Conservation (phyloP, 805 yeast species). For the Schwanniomyces vanrijiae region DNA sequence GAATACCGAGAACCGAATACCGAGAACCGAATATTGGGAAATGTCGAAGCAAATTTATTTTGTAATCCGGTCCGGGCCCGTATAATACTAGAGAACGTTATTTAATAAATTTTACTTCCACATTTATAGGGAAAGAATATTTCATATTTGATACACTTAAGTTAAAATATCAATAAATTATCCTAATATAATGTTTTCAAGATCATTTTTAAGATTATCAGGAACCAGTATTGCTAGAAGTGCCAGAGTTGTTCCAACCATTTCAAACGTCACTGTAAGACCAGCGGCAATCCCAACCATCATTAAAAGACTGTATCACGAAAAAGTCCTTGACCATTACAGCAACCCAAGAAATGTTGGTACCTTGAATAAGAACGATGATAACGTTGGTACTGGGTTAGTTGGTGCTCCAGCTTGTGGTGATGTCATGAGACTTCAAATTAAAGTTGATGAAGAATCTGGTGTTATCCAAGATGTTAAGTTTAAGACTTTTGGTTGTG, state of each 20-base stretch:
- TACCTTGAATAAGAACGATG: slow-evolving; percentile 72
- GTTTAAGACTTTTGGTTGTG: slow-evolving; percentile 99
- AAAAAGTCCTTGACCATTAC: slow-evolving; percentile 93
- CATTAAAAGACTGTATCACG: slow-evolving; percentile 61
- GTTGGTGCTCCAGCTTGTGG: slow-evolving; percentile 99
- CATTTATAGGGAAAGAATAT: neutral
- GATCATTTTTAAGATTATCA: slow-evolving; percentile 19
- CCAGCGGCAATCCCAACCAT: slow-evolving; percentile 9
- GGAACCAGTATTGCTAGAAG: slow-evolving; percentile 8
- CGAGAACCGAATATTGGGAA: neutral
- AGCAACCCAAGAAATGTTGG: slow-evolving; percentile 97
- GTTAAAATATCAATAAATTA: neutral
- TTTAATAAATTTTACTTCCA: neutral
- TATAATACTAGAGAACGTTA: neutral
- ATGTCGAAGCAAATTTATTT: neutral
- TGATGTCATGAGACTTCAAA: slow-evolving; percentile 97
- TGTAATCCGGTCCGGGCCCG: neutral
- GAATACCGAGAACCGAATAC: neutral
- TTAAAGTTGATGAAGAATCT: slow-evolving; percentile 84
- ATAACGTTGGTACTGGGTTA: slow-evolving; percentile 90
- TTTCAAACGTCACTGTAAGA: slow-evolving; percentile 1
- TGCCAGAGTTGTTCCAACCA: slow-evolving; percentile 3
- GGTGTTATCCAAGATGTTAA: slow-evolving; percentile 94
- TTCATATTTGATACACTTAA: neutral
- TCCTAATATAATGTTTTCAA: slow-evolving; percentile 21